Evolutionary conservation across 2,329 filamentous ascomycete genomes (phyloP).

Genomic region (Aspergillus udagawae): DNA sequence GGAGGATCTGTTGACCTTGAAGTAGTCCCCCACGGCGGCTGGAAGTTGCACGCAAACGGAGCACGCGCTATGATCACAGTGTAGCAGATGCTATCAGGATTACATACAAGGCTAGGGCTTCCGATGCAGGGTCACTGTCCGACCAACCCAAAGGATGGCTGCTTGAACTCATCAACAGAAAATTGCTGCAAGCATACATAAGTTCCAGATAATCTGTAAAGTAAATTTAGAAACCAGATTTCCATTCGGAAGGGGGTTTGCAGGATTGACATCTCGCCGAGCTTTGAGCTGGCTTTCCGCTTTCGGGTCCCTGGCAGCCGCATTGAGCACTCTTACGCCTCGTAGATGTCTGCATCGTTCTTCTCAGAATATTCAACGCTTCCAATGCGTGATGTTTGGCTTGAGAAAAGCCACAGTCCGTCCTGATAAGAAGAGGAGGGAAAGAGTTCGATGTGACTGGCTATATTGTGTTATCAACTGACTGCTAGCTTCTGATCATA

Average conservation of each 20-base stretch:
- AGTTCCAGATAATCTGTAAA: background rate
- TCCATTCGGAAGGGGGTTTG: background rate
- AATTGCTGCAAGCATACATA: background rate
- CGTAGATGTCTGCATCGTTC: background rate
- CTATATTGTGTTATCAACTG: background rate
- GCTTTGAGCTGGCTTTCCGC: constrained; percentile 16
- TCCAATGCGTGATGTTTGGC: background rate
- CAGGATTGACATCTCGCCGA: background rate
- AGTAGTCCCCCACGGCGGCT: constrained; percentile 15
- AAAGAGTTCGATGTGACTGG: background rate
- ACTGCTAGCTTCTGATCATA: background rate
- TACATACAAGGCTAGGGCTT: constrained; percentile 17
- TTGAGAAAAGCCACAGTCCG: background rate
- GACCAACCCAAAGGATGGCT: background rate
- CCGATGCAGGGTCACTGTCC: background rate
- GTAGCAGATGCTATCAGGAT: constrained; percentile 28
- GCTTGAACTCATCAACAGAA: background rate
- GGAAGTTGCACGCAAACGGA: constrained; percentile 22
- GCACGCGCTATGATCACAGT: constrained; percentile 28
- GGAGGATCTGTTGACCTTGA: constrained; percentile 28
- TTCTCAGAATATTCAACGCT: background rate
- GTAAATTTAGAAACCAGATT: background rate
- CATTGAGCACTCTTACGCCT: background rate
- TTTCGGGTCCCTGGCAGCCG: constrained; percentile 15
- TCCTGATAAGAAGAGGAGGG: background rate